Conservation (phyloP, 139 green algal species). For the Chlamydomonas schloesseri region DNA sequence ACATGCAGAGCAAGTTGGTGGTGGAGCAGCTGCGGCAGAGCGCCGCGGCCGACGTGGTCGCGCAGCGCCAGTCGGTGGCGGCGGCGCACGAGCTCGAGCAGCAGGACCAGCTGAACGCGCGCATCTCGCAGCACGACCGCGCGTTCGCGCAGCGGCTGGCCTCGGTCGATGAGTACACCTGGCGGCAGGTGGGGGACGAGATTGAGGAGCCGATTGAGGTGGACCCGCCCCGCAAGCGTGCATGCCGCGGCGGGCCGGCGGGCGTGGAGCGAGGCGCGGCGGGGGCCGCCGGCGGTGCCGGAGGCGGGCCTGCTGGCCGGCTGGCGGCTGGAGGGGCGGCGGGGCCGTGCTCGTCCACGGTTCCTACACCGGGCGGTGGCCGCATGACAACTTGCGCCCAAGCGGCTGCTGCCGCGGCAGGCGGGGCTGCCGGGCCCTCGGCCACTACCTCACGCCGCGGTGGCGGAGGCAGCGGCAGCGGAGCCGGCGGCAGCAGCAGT, state of each 20-base stretch:
- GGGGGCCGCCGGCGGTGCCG: neutral
- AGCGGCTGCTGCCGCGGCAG: slow-evolving; percentile 37
- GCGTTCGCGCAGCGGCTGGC: slow-evolving; percentile 8
- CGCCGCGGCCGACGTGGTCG: neutral
- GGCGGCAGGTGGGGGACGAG: neutral
- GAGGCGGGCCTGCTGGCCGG: slow-evolving; percentile 12
- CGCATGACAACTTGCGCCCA: slow-evolving; percentile 50
- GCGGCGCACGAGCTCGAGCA: neutral
- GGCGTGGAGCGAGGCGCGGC: neutral
- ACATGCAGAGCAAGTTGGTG: neutral
- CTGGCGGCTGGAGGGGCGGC: no score
- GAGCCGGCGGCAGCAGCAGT: neutral
- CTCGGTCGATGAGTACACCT: neutral
- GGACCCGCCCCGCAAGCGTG: neutral
- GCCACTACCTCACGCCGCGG: no score
- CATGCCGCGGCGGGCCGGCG: neutral
- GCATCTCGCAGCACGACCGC: neutral
- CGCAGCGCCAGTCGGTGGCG: neutral
- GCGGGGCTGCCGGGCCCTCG: neutral
- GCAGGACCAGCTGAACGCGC: neutral
- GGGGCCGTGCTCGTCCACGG: no score
- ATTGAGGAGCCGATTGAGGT: neutral
- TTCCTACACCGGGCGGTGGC: neutral
- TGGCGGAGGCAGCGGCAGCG: neutral
- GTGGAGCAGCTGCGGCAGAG: neutral